phyloP scores from a whole-genome alignment of 257 asterid species.

The Jaltomata sinuosa region DNA sequence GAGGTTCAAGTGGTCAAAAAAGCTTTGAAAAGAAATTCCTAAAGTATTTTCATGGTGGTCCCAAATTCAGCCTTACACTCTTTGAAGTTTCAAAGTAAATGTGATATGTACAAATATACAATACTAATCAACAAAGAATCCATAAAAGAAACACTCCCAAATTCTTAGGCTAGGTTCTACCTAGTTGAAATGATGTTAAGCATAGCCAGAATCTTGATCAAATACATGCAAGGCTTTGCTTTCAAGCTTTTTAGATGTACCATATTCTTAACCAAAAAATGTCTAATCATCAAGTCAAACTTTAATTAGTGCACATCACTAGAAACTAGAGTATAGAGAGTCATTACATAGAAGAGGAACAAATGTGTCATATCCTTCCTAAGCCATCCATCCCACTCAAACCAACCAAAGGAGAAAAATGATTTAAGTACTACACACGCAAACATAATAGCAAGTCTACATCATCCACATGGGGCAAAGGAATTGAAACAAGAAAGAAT shows the following conservation, averaged over 20 bases:
- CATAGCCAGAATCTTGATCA: constrained; percentile 1
- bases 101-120: not conserved
- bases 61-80: not conserved
- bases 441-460: not conserved
- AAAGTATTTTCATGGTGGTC: constrained; percentile 17
- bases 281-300: constrained; percentile 4
- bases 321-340: not conserved
- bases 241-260: not conserved
- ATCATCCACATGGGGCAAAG: not conserved
- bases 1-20: constrained; percentile 19
- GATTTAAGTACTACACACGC: not conserved
- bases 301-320: not conserved
- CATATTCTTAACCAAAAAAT: not conserved
- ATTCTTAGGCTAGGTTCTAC: not conserved
- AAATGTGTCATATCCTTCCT: not conserved
- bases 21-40: constrained; percentile 14
- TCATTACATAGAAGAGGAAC: not conserved
- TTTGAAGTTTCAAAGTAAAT: not conserved
- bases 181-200: constrained; percentile 19
- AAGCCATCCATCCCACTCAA: not conserved
- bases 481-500: not conserved
- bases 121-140: constrained; percentile 8
- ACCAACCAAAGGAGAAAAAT: not conserved
- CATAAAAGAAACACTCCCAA: constrained; percentile 1
- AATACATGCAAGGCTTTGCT: not conserved